Conservation (phyloP, 2,329 filamentous ascomycete species). For the Cryphonectria carpinicola region DNA sequence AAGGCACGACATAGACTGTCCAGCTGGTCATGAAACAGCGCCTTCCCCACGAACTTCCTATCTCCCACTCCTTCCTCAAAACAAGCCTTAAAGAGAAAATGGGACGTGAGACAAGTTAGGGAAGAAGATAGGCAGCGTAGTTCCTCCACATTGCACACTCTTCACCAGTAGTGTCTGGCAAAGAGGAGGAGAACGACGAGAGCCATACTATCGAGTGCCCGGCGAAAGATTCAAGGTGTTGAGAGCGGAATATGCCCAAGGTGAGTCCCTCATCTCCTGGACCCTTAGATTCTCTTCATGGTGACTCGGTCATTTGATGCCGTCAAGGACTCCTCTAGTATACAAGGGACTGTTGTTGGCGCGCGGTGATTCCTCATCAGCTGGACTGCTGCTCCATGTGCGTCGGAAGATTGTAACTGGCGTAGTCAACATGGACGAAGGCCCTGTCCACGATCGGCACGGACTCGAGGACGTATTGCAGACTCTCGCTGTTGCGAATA, state of each 20-base stretch:
- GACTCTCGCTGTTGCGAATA: conserved; percentile 57
- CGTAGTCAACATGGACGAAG: conserved; percentile 70
- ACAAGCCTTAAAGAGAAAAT: no score
- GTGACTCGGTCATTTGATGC: neutral
- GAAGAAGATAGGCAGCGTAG: neutral
- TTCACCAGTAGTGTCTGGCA: neutral
- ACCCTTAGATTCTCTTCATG: neutral
- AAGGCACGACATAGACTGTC: neutral
- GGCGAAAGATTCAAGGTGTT: neutral
- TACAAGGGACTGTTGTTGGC: neutral
- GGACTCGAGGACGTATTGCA: conserved; percentile 85
- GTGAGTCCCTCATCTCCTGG: neutral
- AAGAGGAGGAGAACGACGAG: neutral
- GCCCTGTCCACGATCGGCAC: conserved; percentile 77
- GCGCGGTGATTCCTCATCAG: conserved; percentile 11
- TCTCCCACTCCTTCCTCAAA: neutral
- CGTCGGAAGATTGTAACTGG: conserved; percentile 64
- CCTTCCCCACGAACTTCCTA: neutral
- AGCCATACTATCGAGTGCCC: neutral
- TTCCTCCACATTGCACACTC: neutral
- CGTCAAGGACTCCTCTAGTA: conserved; percentile 17
- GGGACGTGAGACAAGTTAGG: no score
- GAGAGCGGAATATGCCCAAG: neutral
- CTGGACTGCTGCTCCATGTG: conserved; percentile 54
- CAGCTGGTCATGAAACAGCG: neutral